phyloP scores from a whole-genome alignment of 164 flowering plant genomes.

The Cinnamomum chago region DNA sequence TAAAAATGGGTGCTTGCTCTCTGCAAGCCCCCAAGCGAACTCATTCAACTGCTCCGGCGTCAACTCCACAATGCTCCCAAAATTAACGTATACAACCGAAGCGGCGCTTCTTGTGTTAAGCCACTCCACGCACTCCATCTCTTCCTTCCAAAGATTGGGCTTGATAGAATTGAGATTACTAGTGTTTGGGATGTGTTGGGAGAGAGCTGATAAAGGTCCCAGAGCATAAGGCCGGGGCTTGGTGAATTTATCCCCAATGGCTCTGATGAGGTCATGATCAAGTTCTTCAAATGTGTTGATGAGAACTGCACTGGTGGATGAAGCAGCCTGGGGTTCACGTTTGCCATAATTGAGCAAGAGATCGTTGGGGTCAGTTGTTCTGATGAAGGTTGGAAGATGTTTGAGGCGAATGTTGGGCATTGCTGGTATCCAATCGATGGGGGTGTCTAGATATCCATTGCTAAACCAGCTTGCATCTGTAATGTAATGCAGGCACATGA shows the following conservation, averaged over 20 bases:
- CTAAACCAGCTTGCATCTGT: not conserved
- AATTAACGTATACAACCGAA: constrained; percentile 33
- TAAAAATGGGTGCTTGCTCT: not conserved
- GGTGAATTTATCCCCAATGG: not conserved
- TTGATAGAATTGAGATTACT: not conserved
- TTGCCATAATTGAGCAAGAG: constrained; percentile 6
- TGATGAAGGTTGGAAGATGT: constrained; percentile 17
- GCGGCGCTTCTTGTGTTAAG: constrained; percentile 16
- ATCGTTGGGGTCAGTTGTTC: constrained; percentile 17
- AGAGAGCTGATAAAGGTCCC: constrained; percentile 24
- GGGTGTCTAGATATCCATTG: constrained; percentile 28
- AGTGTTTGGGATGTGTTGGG: not conserved
- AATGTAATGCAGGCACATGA: no score
- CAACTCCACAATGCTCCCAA: constrained; percentile 29
- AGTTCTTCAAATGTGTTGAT: constrained; percentile 17
- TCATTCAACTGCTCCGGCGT: constrained; percentile 1
- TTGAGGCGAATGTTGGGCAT: constrained; percentile 20
- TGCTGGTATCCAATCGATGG: constrained; percentile 30
- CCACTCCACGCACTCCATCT: constrained; percentile 29
- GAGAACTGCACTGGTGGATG: constrained; percentile 4
- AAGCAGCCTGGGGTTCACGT: not conserved
- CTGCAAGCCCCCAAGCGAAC: constrained; percentile 6
- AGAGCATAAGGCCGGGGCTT: constrained; percentile 9
- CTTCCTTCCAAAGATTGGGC: constrained; percentile 28
- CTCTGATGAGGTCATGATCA: constrained; percentile 14